Conservation (phyloP, 345 rosid genomes). For the Excoecaria cochinchinensis region DNA sequence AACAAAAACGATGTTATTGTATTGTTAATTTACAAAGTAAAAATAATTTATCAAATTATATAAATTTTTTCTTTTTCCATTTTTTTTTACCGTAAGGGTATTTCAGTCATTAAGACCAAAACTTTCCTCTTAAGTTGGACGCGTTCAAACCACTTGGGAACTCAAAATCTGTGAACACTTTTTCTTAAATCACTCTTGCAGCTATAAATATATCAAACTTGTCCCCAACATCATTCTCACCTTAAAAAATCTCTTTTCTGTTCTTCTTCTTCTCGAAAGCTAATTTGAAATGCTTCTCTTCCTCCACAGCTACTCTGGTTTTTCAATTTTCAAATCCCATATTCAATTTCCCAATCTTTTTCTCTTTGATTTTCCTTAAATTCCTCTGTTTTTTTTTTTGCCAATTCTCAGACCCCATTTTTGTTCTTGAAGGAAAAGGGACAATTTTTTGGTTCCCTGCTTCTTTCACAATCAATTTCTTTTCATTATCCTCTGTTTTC, state of each 20-base stretch:
- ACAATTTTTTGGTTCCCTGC: constrained; percentile 23
- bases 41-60: too few relatives aligned
- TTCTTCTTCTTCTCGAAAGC: not conserved
- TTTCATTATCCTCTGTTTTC: not conserved
- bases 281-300: not conserved
- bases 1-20: too few relatives aligned
- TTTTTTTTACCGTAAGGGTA: too few relatives aligned
- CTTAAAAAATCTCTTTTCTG: not conserved
- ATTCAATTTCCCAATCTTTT: not conserved
- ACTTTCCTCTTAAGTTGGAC: not conserved
- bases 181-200: not conserved
- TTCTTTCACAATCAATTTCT: constrained; percentile 4
- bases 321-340: not conserved
- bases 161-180: not conserved
- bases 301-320: not conserved
- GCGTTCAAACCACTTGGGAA: constrained; percentile 2
- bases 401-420: not conserved
- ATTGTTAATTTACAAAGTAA: too few relatives aligned
- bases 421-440: constrained; percentile 22
- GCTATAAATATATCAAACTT: constrained; percentile 43
- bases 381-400: not conserved
- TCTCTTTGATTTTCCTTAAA: not conserved
- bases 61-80: too few relatives aligned
- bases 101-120: too few relatives aligned
- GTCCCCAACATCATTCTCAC: constrained; percentile 3